A percentile compares a stretch with the other conserved stretches of the same genome.
These are phyloP conservation scores for Coniochaeta pulveracea DNA, from an alignment of 2,329 filamentous ascomycete species.

Conservation along the genomic window DNA sequence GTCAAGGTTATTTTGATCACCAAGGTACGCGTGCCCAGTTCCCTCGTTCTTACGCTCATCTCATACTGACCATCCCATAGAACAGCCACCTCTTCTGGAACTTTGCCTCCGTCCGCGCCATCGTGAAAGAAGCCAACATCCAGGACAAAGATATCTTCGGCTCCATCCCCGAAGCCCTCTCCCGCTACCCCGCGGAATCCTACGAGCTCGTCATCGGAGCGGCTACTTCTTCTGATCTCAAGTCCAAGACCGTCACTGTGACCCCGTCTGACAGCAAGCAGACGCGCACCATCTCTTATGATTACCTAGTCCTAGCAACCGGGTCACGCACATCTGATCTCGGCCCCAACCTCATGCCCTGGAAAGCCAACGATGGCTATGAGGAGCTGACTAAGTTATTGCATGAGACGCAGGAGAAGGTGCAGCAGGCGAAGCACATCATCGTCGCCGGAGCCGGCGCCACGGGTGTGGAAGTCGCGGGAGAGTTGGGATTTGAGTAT, in stretches of 20 bases:
- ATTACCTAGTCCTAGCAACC: constrained; percentile 47
- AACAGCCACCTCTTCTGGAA: constrained; percentile 50
- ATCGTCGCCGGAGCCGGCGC: constrained; percentile 44
- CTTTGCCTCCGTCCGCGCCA: constrained; percentile 40
- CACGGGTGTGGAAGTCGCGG: constrained; percentile 44
- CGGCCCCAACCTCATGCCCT: constrained; percentile 25
- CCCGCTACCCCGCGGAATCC: constrained; percentile 33
- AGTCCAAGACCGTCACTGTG: constrained; percentile 32
- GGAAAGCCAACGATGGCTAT: constrained; percentile 38
- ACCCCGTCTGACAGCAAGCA: constrained; percentile 15
- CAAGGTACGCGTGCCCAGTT: constrained; percentile 26
- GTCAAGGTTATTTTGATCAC: constrained; percentile 44
- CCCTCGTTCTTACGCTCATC: background rate
- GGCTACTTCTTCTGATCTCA: constrained; percentile 30
- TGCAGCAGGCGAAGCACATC: constrained; percentile 36
- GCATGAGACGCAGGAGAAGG: constrained; percentile 25
- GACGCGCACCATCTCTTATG: constrained; percentile 29
- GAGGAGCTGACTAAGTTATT: constrained; percentile 30
- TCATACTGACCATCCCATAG: constrained; percentile 19
- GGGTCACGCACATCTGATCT: constrained; percentile 28
- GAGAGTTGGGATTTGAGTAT: constrained; percentile 41
- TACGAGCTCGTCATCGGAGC: constrained; percentile 41
- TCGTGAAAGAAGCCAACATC: constrained; percentile 35
- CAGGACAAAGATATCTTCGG: constrained; percentile 37
- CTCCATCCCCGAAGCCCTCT: constrained; percentile 36